Base-by-base conservation (phyloP, 139 green algal species). In the Picochlorum sp. region DNA sequence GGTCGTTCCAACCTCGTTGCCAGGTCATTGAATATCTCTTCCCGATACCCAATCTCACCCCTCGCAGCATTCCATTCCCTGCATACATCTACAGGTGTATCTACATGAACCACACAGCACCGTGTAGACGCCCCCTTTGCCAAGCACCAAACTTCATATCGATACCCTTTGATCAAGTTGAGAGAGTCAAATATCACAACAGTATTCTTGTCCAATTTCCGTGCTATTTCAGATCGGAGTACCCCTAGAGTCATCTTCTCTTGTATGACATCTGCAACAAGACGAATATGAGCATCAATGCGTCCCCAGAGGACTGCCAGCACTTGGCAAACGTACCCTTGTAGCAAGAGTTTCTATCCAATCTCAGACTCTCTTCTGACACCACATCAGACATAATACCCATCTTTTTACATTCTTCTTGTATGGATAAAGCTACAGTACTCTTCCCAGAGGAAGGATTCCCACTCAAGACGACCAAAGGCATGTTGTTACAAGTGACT, bases 131-230 rank as follows among this genome's bases (percentile, higher is more conserved):
- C 82, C 7, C 81, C 74, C 4, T 89, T 76, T 0, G 88, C 92
- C 1, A 95, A 56, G 69, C 92, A 98, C 86, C 86, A 98, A 49
- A 98, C 76, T 77, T 98, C 90, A 64, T 98, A 85, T 71, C 80
- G 74, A 68, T 80, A 85, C 14, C 75, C 88, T 71, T 98, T 98
- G 69, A 98, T 97, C 69, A 82, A 87, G 74, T 98, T 98, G 0
- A 97, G 68, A 0, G 86, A 87, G 69, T 98, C 92, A 3, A 97
- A 64, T 41, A 98, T 89, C 8, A 93, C 81, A 4, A 87, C 62
- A 6, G 45, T 65, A 44, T 38, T 50, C 21, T 20, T 21, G 37
- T 65, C 24, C 26, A 78, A 24, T 26, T 45, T 57, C 4, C 91
- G 73, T 15, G 96, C 90, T 9, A 87, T 74, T 6, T 76, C 77